Percentiles rank a stretch among this genome's conserved stretches.
Evolutionary conservation across 2,329 filamentous ascomycete genomes (phyloP).

Genomic region (Neurospora sp.): DNA sequence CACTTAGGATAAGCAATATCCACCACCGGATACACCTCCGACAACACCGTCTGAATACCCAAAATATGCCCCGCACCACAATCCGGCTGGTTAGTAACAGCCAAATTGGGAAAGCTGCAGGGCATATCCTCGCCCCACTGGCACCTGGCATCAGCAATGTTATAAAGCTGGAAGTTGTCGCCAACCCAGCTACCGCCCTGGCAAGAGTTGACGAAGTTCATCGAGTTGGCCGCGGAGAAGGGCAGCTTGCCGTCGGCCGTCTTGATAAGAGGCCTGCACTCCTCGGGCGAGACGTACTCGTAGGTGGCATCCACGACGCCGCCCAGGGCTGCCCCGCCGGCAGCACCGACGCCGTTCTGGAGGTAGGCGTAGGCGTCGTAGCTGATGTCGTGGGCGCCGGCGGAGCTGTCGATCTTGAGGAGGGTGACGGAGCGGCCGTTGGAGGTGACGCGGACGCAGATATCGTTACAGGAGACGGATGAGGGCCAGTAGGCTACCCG

Average conservation of each 20-base stretch:
- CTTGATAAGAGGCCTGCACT: constrained; percentile 39
- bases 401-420: constrained; percentile 44
- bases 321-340: constrained; percentile 12
- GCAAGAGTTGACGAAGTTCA: constrained; percentile 40
- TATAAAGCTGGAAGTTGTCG: constrained; percentile 39
- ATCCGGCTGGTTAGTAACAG: constrained; percentile 37
- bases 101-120: constrained; percentile 34
- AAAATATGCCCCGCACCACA: neutral
- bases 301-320: constrained; percentile 41
- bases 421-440: constrained; percentile 42
- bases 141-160: constrained; percentile 41
- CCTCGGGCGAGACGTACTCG: constrained; percentile 33
- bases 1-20: neutral
- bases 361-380: constrained; percentile 54
- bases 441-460: constrained; percentile 41
- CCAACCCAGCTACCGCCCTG: constrained; percentile 37
- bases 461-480: constrained; percentile 39
- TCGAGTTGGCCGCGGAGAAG: constrained; percentile 43
- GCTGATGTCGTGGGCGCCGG: constrained; percentile 43
- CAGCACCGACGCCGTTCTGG: constrained; percentile 30
- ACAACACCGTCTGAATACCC: neutral
- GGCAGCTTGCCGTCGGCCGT: constrained; percentile 38
- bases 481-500: constrained; percentile 50
- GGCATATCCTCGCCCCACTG: constrained; percentile 38
- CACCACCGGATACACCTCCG: neutral